phyloP scores from a whole-genome alignment of 441 rosid genomes.

The Mallotus repandus region DNA sequence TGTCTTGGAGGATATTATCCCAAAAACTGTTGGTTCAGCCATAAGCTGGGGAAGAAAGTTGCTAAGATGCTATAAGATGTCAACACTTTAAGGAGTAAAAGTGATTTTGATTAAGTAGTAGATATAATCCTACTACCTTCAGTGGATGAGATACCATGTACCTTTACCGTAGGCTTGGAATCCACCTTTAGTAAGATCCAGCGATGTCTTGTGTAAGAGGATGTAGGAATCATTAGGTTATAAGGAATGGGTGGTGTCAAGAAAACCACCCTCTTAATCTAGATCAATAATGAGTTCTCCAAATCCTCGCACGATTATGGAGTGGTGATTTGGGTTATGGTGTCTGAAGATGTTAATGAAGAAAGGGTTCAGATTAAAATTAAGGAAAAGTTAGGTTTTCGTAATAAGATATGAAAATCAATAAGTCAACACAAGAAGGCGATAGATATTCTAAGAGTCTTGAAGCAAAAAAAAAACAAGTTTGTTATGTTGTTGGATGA shows the following conservation, averaged over 20 bases:
- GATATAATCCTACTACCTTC: not conserved
- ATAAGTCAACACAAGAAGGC: not conserved
- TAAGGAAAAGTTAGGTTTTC: no score
- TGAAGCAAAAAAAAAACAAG: no score
- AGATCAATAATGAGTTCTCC: not conserved
- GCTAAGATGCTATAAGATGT: not conserved
- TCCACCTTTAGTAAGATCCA: not conserved
- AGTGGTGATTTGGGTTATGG: not conserved
- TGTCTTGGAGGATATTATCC: not conserved
- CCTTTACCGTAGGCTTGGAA: not conserved
- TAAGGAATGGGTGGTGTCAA: not conserved
- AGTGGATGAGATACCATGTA: not conserved
- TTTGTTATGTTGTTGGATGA: not conserved
- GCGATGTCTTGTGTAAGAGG: not conserved
- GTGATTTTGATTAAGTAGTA: no score
- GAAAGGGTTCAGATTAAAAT: not conserved
- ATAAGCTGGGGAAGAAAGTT: not conserved
- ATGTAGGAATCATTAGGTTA: not conserved
- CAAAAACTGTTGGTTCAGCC: not conserved
- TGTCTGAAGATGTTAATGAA: not conserved
- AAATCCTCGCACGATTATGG: not conserved
- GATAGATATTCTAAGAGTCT: no score
- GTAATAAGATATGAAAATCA: not conserved
- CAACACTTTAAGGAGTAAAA: no score
- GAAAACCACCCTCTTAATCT: not conserved